Base-by-base conservation (phyloP, 768 basidiomycete genomes). In the Leccinum rimulosum region DNA sequence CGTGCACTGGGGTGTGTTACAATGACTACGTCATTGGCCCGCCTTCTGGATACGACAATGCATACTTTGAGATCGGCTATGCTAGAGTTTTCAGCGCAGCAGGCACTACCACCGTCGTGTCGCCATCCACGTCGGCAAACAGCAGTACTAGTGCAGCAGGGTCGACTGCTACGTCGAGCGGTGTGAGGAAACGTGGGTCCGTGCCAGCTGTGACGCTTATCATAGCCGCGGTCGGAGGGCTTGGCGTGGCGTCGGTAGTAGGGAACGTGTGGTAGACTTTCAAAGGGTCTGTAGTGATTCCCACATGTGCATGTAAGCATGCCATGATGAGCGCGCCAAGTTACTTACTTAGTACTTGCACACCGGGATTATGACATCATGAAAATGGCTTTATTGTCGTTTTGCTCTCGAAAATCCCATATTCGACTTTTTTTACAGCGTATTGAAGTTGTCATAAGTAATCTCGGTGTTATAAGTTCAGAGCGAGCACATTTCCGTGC, bases 61-160 rank as follows among this genome's bases (percentile, higher is more conserved):
- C 87, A 1, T 88, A 85, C 74, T 93, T 91, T 64, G 89, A 92
- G 68, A 79, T 93, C 55, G 77, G 80, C 14, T 84, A 79, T 30
- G 76, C 89, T 59, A 78, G 80, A 50, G 74, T 86, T 14, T 86
- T 75, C 64, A 74, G 79, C 55, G 61, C 70, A 4, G 56, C 60
- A 22, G 75, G 74, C 28, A 68, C 68, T 12, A 74, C 61, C 61
- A 71, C 69, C 1, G 45, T 66, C 15, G 53, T 73, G 10, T 59
- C 70, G 14, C 56, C 71, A 17, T 62, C 71, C 6, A 58, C 48
- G 14, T 66, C 68, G 22, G 57, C 40, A 22, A 64, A 55, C 6
- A 67, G 67, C 28, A 52, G 25, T 25, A 25, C 25, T 25, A 25
- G 58, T 40, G 53, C 57, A 28, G 40, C 61, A 4, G 69, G 61